phyloP scores from a whole-genome alignment of 306 rosid species.

The Delonix regia region DNA sequence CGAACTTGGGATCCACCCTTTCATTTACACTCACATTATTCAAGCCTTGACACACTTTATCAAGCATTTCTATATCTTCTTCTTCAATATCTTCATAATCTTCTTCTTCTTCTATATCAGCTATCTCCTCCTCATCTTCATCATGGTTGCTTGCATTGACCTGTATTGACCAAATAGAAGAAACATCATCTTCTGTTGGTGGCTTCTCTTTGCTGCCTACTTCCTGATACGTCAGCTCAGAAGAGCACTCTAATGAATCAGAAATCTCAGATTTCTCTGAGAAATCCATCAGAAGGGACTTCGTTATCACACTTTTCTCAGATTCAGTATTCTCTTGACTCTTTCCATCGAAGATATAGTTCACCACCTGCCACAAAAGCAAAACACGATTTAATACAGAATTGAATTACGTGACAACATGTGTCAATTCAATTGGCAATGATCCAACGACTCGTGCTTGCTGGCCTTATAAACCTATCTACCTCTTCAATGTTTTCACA shows the following conservation, averaged over 20 bases:
- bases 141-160: slow-evolving; percentile 55
- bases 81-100: slow-evolving; percentile 26
- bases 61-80: slow-evolving; percentile 30
- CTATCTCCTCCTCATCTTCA: slow-evolving; percentile 50
- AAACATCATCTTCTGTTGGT: slow-evolving; percentile 58
- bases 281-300: slow-evolving; percentile 78
- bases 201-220: slow-evolving; percentile 36
- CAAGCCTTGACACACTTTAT: slow-evolving; percentile 52
- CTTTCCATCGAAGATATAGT: slow-evolving; percentile 33
- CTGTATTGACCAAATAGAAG: slow-evolving; percentile 61
- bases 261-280: slow-evolving; percentile 67
- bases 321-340: slow-evolving; percentile 51
- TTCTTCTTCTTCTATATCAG: neutral
- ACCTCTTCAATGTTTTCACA: no score
- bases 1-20: slow-evolving; percentile 44
- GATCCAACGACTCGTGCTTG: no score
- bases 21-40: slow-evolving; percentile 52
- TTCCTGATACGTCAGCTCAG: slow-evolving; percentile 50
- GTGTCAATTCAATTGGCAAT: no score
- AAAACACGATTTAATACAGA: neutral
- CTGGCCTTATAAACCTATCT: no score
- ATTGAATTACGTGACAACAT: no score
- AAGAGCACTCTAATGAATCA: slow-evolving; percentile 53
- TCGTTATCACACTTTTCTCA: slow-evolving; percentile 56
- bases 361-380: slow-evolving; percentile 42